These are phyloP conservation scores for Aspergillus olivimuriae DNA, from an alignment of 495 filamentous ascomycete genomes.

Conservation along the genomic window DNA sequence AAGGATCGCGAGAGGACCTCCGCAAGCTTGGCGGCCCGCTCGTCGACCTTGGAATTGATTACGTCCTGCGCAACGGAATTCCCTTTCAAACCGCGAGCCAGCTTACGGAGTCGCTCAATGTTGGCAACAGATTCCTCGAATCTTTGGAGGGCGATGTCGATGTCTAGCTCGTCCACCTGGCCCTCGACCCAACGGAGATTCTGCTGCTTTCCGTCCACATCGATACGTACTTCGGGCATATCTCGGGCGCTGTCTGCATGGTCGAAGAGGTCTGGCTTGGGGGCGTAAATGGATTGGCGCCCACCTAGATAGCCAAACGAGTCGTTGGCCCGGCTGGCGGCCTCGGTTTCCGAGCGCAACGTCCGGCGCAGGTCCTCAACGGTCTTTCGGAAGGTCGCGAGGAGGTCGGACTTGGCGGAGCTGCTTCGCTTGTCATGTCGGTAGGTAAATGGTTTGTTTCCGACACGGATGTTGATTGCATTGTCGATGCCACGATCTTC, in stretches of 20 bases:
- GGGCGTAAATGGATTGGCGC: conserved; percentile 22
- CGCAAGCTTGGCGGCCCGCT: conserved; percentile 74
- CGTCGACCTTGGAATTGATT: conserved; percentile 82
- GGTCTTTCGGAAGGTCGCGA: conserved; percentile 85
- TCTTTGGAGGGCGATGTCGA: conserved; percentile 84
- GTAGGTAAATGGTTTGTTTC: conserved; percentile 89
- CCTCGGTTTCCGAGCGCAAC: conserved; percentile 75
- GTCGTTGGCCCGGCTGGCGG: conserved; percentile 68
- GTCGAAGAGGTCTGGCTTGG: conserved; percentile 47
- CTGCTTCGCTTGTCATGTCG: conserved; percentile 69
- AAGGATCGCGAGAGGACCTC: conserved; percentile 66
- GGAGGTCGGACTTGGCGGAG: conserved; percentile 67
- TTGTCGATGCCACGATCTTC: conserved; percentile 66
- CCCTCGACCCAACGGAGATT: conserved; percentile 92
- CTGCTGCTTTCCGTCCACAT: conserved; percentile 93
- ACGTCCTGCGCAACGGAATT: conserved; percentile 82
- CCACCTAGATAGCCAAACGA: conserved; percentile 67
- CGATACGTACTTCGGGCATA: conserved; percentile 68
- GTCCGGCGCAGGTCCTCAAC: conserved; percentile 84
- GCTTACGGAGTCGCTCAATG: conserved; percentile 73
- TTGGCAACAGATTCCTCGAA: conserved; percentile 78
- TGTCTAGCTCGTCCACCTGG: conserved; percentile 94
- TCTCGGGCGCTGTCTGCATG: conserved; percentile 68
- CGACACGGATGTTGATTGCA: conserved; percentile 85
- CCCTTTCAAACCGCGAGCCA: conserved; percentile 73